Evolutionary conservation across 176 grass and related monocot genomes (phyloP), one percentile per base, ranked within the genome.

Genomic region (Eragrostis nindensis): DNA sequence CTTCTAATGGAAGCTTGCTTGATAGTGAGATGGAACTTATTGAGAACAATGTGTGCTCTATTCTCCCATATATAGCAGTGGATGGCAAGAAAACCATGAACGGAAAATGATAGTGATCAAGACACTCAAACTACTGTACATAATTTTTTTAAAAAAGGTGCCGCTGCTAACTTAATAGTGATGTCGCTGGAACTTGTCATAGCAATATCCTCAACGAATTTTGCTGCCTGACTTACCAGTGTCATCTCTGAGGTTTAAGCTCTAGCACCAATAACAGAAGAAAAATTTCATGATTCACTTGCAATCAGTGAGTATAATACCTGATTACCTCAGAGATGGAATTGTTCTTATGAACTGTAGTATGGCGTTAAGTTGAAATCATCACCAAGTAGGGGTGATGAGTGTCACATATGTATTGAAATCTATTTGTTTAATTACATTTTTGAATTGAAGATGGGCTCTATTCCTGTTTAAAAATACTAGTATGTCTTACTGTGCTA

Each of bases 331-430:
- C 19, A 48, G 6, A 4, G 21, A 27, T 68, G 52, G 42, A 80
- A 68, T 7, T 39, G 22, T 68, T 1, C 16, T 21, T 78, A 64
- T 76, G 73, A 11, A 62, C 62, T 40, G 15, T 84, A 84, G 42
- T 6, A 42, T 75, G 61, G 66, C 64, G 54, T 72, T 46, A 17
- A 64, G 24, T 64, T 7, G 65, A 82, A 63, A 24, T 62, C 44
- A 32, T 76, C 30, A 76, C 30, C 12, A 46, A 52, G 29, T 53
- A 82, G 21, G 53, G 46, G 62, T 39, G 62, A 24, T 86, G 68
- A 57, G 59, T 55, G 18, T 0, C 18, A n/a, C 14, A 38, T 24
- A 12, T 79, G 43, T 79, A 66, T 2, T 38, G 64, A 15, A 60
- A 71, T 54, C 18, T 72, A 29, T 29, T 36, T 36, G 32, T 55